phyloP scores from a whole-genome alignment of 345 rosid genomes.

The Lenwebbia sp. region DNA sequence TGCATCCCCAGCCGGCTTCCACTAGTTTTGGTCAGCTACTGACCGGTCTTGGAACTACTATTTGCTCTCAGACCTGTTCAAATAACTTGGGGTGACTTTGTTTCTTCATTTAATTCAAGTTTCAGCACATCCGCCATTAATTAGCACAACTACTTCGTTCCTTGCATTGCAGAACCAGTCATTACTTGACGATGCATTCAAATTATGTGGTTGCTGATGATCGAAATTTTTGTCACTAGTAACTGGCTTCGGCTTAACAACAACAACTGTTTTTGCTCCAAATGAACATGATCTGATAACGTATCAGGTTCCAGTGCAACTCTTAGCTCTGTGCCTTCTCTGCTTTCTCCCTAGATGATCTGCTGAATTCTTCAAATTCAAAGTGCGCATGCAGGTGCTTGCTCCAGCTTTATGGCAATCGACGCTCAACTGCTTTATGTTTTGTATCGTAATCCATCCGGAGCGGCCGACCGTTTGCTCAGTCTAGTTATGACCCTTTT shows the following conservation, averaged over 20 bases:
- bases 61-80: neutral
- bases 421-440: neutral
- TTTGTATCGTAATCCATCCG: neutral
- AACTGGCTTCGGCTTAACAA: neutral
- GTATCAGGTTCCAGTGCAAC: neutral
- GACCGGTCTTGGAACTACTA: neutral
- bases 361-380: neutral
- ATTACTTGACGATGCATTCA: neutral
- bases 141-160: neutral
- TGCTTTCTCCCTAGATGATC: neutral
- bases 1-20: neutral
- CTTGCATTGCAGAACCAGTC: neutral
- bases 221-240: neutral
- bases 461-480: neutral
- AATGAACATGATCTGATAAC: neutral
- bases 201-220: neutral
- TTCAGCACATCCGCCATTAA: neutral
- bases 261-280: neutral
- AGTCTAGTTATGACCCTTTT: neutral
- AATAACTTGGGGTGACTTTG: neutral
- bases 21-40: neutral
- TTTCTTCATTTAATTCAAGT: neutral
- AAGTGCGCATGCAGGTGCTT: neutral
- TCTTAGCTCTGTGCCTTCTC: neutral
- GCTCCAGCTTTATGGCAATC: neutral